Base-by-base conservation (phyloP, 495 filamentous ascomycete species). In the Talaromyces proteolyticus region DNA sequence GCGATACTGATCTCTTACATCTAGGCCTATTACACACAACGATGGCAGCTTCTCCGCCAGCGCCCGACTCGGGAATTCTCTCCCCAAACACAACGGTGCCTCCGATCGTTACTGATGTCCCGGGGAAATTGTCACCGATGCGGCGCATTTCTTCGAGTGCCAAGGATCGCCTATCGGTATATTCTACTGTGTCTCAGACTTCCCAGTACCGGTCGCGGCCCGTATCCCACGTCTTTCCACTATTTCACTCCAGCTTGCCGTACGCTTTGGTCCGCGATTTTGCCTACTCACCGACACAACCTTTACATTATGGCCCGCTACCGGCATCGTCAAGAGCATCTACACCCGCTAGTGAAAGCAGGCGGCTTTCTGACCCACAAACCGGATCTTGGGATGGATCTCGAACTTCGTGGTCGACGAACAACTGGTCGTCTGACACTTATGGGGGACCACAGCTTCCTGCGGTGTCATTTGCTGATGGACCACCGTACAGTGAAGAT, bases 401-500 rank as follows among this genome's bases (percentile, higher is more conserved):
- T 39, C 68, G 70, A 20, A 69, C 70, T 26, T 71, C 72, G 5
- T 81, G 77, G 77, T 71, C 76, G 12, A 67, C 70, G 3, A 71
- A 67, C 6, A 68, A 69, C 4, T 77, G 76, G 72, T 70, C 65
- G 39, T 67, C 62, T 7, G 73, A 77, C 25, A 63, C 61, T 50
- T 62, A 69, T 51, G 64, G 65, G n/a, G 62, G 68, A 38, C 58
- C 85, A 75, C 84, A 91, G 57, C 70, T 95, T 22, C 86, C 93
- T 11, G 81, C 87, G 14, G 91, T 94, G 61, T 84, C 89, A 14
- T 94, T 95, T 61, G 84, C 77, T 11, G 92, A 95, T 65, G 51
- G 92, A 2, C 92, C 92, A 4, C 92, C 92, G n/a, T 97, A 88
- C 75, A 94, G 88, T 65, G 92, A 97, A 66, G 92, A 97, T 65